These are phyloP conservation scores for Apiospora sp. DNA, from an alignment of 2,329 filamentous ascomycete genomes.

Conservation along the genomic window DNA sequence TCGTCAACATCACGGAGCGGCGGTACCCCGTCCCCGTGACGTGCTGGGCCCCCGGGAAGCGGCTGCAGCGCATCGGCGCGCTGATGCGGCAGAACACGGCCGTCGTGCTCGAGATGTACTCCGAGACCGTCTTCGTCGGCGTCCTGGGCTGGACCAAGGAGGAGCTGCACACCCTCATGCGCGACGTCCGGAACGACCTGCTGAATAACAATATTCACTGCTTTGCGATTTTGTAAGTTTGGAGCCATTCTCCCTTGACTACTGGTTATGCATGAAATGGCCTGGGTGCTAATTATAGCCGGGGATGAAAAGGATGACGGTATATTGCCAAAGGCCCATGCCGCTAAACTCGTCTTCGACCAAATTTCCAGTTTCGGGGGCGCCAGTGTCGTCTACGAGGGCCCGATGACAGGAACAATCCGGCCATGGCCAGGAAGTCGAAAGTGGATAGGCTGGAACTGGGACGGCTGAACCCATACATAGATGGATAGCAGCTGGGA, in stretches of 20 bases:
- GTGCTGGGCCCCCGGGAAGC: slow-evolving; percentile 41
- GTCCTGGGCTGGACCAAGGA: not conserved
- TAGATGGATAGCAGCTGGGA: too few relatives aligned
- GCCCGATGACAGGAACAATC: too few relatives aligned
- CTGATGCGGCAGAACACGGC: slow-evolving; percentile 39
- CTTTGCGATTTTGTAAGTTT: not conserved
- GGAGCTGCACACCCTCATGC: not conserved
- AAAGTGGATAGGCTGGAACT: too few relatives aligned
- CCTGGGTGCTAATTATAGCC: too few relatives aligned
- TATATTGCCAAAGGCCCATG: too few relatives aligned
- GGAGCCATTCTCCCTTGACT: not conserved
- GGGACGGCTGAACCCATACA: too few relatives aligned
- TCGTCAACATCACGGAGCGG: slow-evolving; percentile 33
- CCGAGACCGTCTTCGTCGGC: not conserved
- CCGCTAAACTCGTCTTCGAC: too few relatives aligned
- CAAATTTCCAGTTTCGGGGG: too few relatives aligned
- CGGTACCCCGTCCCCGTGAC: slow-evolving; percentile 39
- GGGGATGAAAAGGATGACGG: too few relatives aligned
- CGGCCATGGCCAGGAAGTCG: too few relatives aligned
- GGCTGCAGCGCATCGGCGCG: slow-evolving; percentile 38
- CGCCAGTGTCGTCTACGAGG: too few relatives aligned
- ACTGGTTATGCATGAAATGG: too few relatives aligned
- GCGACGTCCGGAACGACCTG: not conserved
- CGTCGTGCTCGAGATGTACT: not conserved
- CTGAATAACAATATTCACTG: not conserved